phyloP scores from a whole-genome alignment of 805 yeast species.

The Starmerella khaoyaiensis region DNA sequence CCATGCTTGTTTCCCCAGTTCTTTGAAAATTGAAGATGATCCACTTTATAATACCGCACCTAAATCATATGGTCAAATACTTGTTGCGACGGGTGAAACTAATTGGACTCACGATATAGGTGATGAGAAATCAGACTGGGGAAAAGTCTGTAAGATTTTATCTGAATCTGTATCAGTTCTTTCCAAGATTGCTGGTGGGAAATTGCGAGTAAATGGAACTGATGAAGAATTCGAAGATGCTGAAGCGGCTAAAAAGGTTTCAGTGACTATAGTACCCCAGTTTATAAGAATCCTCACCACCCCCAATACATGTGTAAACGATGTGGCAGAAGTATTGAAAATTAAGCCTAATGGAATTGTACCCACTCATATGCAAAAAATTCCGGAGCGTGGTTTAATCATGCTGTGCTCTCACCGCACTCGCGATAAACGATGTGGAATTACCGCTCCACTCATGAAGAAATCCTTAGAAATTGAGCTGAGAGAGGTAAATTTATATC shows the following conservation, averaged over 20 bases:
- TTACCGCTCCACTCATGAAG: constrained; percentile 83
- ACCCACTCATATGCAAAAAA: constrained; percentile 15
- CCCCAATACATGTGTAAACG: constrained; percentile 21
- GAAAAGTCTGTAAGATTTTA: constrained; percentile 29
- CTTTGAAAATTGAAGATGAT: constrained; percentile 35
- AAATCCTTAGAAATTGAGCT: constrained; percentile 62
- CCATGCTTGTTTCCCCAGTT: constrained; percentile 18
- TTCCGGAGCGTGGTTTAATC: constrained; percentile 29
- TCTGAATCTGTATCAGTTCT: constrained; percentile 17
- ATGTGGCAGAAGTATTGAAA: constrained; percentile 15
- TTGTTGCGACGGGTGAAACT: constrained; percentile 69
- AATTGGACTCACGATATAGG: constrained; percentile 79
- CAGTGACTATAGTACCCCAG: constrained; percentile 20
- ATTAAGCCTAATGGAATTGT: constrained; percentile 12
- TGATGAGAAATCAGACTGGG: constrained; percentile 23
- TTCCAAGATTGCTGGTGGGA: constrained; percentile 18
- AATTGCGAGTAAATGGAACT: constrained; percentile 22
- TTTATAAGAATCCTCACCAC: constrained; percentile 27
- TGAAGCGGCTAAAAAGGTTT: constrained; percentile 9
- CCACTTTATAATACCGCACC: constrained; percentile 60
- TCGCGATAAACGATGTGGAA: constrained; percentile 86
- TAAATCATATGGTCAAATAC: constrained; percentile 55
- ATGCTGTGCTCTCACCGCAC: constrained; percentile 81
- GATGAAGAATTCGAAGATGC: constrained; percentile 19
- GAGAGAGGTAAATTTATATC: constrained; percentile 53